Evolutionary conservation across 805 yeast species (phyloP).

Genomic region (Candida chauliodis): DNA sequence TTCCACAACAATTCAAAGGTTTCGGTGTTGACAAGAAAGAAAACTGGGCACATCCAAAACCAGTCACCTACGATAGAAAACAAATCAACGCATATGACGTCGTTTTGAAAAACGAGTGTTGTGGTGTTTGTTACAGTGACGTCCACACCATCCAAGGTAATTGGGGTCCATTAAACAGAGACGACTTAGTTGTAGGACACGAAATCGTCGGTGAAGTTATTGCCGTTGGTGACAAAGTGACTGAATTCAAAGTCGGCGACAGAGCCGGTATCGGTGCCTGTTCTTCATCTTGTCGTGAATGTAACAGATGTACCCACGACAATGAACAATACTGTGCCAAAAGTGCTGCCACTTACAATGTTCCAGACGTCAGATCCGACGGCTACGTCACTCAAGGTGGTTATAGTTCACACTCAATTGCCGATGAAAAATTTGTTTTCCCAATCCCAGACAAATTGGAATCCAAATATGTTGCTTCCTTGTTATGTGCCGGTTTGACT

Average conservation of each 20-base stretch:
- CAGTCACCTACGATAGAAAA: constrained; percentile 27
- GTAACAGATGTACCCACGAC: constrained; percentile 47
- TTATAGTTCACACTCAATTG: constrained; percentile 46
- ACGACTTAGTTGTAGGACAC: constrained; percentile 54
- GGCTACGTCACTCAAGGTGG: constrained; percentile 43
- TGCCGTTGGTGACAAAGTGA: constrained; percentile 56
- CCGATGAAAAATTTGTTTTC: constrained; percentile 42
- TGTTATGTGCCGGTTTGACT: constrained; percentile 56
- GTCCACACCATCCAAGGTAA: constrained; percentile 52
- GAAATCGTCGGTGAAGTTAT: constrained; percentile 63
- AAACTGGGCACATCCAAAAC: constrained; percentile 32
- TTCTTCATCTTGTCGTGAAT: constrained; percentile 56
- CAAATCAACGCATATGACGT: constrained; percentile 38
- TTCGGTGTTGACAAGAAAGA: constrained; percentile 27
- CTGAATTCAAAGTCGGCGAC: constrained; percentile 57
- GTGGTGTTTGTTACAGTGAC: constrained; percentile 67
- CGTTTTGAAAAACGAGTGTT: constrained; percentile 55
- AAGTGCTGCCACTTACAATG: constrained; percentile 49
- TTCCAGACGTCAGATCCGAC: constrained; percentile 30
- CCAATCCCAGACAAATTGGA: constrained; percentile 45
- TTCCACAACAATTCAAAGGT: constrained; percentile 18
- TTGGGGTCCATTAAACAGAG: constrained; percentile 41
- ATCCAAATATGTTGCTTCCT: constrained; percentile 46
- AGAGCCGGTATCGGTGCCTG: constrained; percentile 82
- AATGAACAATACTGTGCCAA: constrained; percentile 50